Evolutionary conservation across 78 protist genomes (phyloP), one percentile per base, ranked within the genome.

Genomic region (slime mould (Dictyostelium discoideum)): DNA sequence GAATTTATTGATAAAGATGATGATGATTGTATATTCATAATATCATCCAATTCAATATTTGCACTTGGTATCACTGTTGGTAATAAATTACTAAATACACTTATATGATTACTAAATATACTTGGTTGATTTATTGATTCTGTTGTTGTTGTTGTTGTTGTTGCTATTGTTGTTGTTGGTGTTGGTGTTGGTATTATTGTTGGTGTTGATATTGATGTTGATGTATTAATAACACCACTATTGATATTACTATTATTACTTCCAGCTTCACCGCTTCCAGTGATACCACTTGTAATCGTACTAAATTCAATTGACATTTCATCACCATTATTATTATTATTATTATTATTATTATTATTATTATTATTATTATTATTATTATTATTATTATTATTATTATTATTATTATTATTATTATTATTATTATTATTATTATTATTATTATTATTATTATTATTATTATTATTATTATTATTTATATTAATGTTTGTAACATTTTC

Each of bases 41-140:
- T 37, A 26, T 74, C 81, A 18, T 74, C 81, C 3, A 74, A 37
- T 4, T 74, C 81, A 18, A 26, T 26, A 8, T 63, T 48, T 26
- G 69, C 60, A 26, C 72, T 81, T 24, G 73, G 29, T 14, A 29
- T 48, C 32, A 44, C 65, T 32, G 87, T 60, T 84, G 87, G 40
- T 48, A 81, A 26, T 18, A 81, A 22, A 81, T 81, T 81, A 60
- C 78, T 60, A 60, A 84, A 60, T 37, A 84, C 32, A 84, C 77
- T 84, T 13, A 74, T 74, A 39, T 39, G 46, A 84, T 84, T 84
- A 84, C 87, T 84, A 84, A 84, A 84, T 60, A 84, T 84, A 63
- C 87, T 84, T 32, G 87, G 87, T 54, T 24, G 65, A 16, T 65
- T 14, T 84, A 48, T 3, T 60, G 87, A 39, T 18, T 39, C 44